These are phyloP conservation scores for Capronia epimyces DNA, from an alignment of 2,329 filamentous ascomycete species.

Conservation along the genomic window DNA sequence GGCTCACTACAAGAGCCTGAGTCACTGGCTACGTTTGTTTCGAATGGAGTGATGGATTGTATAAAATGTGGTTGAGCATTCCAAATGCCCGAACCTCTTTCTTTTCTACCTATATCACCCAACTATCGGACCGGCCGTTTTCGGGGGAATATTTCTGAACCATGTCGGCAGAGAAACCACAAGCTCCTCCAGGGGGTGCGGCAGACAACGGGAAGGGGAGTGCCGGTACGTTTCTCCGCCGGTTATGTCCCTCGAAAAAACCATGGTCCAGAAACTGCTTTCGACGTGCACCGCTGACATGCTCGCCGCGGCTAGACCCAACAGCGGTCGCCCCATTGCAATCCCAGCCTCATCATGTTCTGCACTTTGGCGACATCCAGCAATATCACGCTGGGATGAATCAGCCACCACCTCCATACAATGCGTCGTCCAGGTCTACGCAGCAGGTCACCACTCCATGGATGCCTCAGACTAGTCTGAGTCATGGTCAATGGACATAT, in stretches of 20 bases:
- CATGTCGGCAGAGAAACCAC: constrained; percentile 12
- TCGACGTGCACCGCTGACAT: constrained; percentile 2
- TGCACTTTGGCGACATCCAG: constrained; percentile 6
- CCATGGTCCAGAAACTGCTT: not conserved
- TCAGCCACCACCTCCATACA: not conserved
- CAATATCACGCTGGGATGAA: not conserved
- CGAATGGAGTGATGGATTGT: not conserved
- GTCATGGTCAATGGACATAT: constrained; percentile 3
- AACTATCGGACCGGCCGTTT: not conserved
- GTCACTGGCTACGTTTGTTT: not conserved
- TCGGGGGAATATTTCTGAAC: not conserved
- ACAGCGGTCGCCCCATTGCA: not conserved
- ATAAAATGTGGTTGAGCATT: not conserved
- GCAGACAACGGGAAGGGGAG: not conserved
- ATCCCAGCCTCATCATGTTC: not conserved
- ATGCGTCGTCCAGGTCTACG: not conserved
- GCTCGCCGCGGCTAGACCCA: constrained; percentile 2
- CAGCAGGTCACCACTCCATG: not conserved
- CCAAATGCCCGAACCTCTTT: not conserved
- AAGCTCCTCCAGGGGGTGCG: not conserved
- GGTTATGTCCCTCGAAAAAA: not conserved
- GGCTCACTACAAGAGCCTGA: not conserved
- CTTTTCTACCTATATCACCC: not conserved
- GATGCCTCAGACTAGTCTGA: constrained; percentile 2
- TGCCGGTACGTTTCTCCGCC: constrained; percentile 4